phyloP scores from a whole-genome alignment of 768 basidiomycete species.

The Sarcodon sp. region DNA sequence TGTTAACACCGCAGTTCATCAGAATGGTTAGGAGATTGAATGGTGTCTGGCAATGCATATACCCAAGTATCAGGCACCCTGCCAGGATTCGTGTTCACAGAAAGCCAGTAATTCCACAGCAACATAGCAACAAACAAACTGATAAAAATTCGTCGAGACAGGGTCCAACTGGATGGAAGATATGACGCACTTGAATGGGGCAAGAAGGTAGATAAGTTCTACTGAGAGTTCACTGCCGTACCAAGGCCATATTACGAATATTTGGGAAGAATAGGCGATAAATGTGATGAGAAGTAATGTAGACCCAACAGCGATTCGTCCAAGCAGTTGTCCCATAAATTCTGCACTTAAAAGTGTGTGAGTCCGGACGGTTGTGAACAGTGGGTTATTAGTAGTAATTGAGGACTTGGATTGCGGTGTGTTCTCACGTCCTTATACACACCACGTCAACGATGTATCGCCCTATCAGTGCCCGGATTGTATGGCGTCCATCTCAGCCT shows the following conservation, averaged over 20 bases:
- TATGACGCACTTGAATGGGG: constrained; percentile 79
- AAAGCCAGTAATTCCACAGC: constrained; percentile 82
- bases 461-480: too few relatives aligned
- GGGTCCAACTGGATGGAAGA: not conserved
- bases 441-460: not conserved
- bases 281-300: constrained; percentile 71
- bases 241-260: constrained; percentile 90
- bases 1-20: constrained; percentile 16
- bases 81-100: constrained; percentile 78
- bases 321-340: constrained; percentile 35
- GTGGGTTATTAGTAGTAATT: not conserved
- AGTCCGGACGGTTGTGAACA: not conserved
- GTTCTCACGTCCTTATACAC: not conserved
- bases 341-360: not conserved
- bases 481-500: too few relatives aligned
- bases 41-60: constrained; percentile 10
- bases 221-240: constrained; percentile 66
- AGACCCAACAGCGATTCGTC: constrained; percentile 51
- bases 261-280: constrained; percentile 81
- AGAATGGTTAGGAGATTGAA: not conserved
- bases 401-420: not conserved
- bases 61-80: constrained; percentile 73
- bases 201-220: constrained; percentile 61
- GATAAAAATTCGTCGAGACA: constrained; percentile 3
- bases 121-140: constrained; percentile 70